These are phyloP conservation scores for Papiliotrema flavescens DNA, from an alignment of 1,284 basidiomycete genomes.

Conservation along the genomic window DNA sequence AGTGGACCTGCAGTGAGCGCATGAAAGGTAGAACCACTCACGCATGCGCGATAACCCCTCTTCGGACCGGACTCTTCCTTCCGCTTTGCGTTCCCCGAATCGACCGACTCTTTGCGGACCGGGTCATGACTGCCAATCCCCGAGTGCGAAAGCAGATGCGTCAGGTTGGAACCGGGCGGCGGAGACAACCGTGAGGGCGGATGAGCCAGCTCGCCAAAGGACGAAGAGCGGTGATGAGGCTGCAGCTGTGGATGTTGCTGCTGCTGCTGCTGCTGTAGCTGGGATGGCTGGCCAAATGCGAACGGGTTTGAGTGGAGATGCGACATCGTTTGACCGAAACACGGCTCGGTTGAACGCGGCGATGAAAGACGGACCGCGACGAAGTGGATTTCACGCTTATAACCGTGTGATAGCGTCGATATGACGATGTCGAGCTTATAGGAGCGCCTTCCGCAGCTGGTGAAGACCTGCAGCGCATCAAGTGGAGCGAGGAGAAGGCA, in stretches of 20 bases:
- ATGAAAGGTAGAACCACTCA: slow-evolving; percentile 12
- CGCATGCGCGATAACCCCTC: slow-evolving; percentile 43
- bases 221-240: too few species aligned
- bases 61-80: slow-evolving; percentile 31
- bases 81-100: slow-evolving; percentile 2
- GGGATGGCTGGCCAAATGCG: not conserved
- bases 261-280: not conserved
- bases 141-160: not conserved
- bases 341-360: too few species aligned
- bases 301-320: not conserved
- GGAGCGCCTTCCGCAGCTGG: too few species aligned
- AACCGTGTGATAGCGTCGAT: too few species aligned
- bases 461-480: too few species aligned
- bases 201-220: not conserved
- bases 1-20: slow-evolving; percentile 34
- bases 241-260: not conserved
- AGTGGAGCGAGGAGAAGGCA: too few species aligned
- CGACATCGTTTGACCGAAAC: not conserved
- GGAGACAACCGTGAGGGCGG: slow-evolving; percentile 35
- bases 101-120: not conserved
- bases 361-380: too few species aligned
- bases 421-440: too few species aligned
- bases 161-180: slow-evolving; percentile 15
- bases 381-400: too few species aligned
- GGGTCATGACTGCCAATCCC: not conserved